A percentile compares a stretch with the other conserved stretches of the same genome.
These are phyloP conservation scores for Acacia concinna DNA, from an alignment of 331 rosid species.

Conservation along the genomic window DNA sequence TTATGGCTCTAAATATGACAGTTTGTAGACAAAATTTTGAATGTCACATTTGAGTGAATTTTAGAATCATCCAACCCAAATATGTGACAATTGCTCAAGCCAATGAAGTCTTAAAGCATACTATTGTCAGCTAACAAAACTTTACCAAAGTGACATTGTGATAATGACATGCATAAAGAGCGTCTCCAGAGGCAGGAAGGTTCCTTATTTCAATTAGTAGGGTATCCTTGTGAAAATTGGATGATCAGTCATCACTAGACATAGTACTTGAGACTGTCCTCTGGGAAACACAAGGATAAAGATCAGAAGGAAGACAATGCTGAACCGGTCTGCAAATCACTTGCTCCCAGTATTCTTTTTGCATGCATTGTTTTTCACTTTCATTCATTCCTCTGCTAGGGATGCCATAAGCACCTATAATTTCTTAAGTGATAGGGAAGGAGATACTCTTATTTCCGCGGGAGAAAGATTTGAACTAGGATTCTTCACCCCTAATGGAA, in stretches of 20 bases:
- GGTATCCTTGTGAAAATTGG: conserved; percentile 25
- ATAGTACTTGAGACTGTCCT: conserved; percentile 30
- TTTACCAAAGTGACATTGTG: conserved; percentile 23
- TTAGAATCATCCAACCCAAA: conserved; percentile 6
- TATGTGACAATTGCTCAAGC: conserved; percentile 28
- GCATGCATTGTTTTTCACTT: conserved; percentile 37
- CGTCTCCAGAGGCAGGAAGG: not conserved
- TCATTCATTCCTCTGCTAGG: conserved; percentile 41
- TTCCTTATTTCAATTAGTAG: conserved; percentile 26
- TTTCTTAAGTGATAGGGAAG: conserved; percentile 41
- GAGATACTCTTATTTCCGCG: conserved; percentile 54
- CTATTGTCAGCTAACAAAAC: conserved; percentile 29
- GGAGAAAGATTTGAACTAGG: conserved; percentile 61
- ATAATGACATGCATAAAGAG: conserved; percentile 5
- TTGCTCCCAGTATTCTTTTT: conserved; percentile 36
- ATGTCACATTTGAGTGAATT: conserved; percentile 20
- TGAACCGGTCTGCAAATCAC: conserved; percentile 37
- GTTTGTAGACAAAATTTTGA: conserved; percentile 29
- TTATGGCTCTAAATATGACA: conserved; percentile 21
- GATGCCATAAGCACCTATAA: conserved; percentile 43
- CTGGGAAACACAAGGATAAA: conserved; percentile 43
- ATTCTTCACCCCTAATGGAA: conserved; percentile 67
- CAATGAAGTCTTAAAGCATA: conserved; percentile 31
- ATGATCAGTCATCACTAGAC: conserved; percentile 21
- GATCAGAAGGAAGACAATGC: conserved; percentile 33